Base-by-base conservation (phyloP, 179 eudicot genomes). In the Beta corolliflora region DNA sequence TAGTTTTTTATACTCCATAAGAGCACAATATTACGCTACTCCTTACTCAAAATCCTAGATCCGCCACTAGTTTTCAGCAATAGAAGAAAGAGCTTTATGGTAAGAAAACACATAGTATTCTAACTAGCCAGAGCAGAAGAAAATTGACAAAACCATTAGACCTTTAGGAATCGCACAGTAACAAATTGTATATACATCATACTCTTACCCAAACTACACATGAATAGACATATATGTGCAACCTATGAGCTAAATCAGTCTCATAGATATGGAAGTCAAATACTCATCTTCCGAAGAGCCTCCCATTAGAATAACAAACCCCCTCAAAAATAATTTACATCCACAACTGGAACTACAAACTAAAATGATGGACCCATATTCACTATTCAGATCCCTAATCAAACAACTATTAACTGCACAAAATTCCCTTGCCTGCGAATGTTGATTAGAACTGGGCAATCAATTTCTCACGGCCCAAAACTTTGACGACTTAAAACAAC, bases 141-240 rank as follows among this genome's bases (percentile, higher is more conserved):
- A 0, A 25, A 25, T 25, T 25, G 29, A 25, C 41, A 36, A 1
- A 36, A 36, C 41, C 41, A 36, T 36, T 3, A 36, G 41, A 36
- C 41, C 41, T 36, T 36, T 36, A 36, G 3, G 41, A 36, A 36
- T 36, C 41, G 41, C n/a, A n/a, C 41, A 36, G 41, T 2, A 13
- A 3, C 3, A 25, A 63, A 63, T 63, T 60, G 21, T 31, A 63
- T 63, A 12, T 14, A 12, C 54, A 50, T 13, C 15, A 52, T 7
- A 71, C 52, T 52, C 44, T 50, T 19, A 46, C n/a, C 29, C n/a
- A 53, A 29, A 31, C 19, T 75, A 75, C 61, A 29, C 46, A 73
- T 54, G 54, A 70, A 70, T 70, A 66, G 46, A 48, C 60, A 52
- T 72, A 75, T 56, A 75, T 56, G 77, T 58, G 29, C 77, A 75